Base-by-base conservation (phyloP, 768 basidiomycete species). In the Boletus speciosus region DNA sequence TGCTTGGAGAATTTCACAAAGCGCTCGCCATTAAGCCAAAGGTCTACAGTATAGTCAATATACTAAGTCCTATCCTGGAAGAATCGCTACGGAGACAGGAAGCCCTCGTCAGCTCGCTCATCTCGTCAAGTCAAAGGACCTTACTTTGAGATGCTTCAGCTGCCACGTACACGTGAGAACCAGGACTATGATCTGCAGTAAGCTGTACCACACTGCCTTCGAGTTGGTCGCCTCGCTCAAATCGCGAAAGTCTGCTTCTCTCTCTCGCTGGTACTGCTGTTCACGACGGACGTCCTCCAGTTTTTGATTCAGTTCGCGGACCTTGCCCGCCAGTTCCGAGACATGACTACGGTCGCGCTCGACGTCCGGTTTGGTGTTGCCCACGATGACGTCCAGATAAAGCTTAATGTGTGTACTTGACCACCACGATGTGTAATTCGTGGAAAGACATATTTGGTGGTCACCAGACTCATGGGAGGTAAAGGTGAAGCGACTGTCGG, bases 391-490 rank as follows among this genome's bases (percentile, higher is more conserved):
- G 66, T 98, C 97, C 61, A 99, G 84, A 75, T 98, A 89, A 55
- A 99, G 83, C 43, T 92, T 91, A 57, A 99, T 90, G 70, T 98
- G 95, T 2, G 91, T 84, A 64, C 76, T 81, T 52, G 81, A 79
- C 71, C 90, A 90, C 93, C 91, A 96, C 15, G 90, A 83, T 3
- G 92, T 86, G 73, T 93, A 88, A 71, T 96, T 96, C 19, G 92
- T 90, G 6, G 91, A 91, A 47, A 98, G 82, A 69, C 97, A 99
- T 66, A 99, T 97, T 49, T 90, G 86, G 75, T 99, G 97, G 76
- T 98, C 97, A 45, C 95, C 95, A 29, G 95, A 81, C 56, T 95
- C 93, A 68, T 97, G 93, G 5, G 96, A 97, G 27, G 97, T 98
- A 67, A 99, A 99, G 0, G 97, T 98, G 76, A 98, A 98, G 54